Evolutionary conservation across 2,329 filamentous ascomycete genomes (phyloP).

Genomic region (Microdochium bolleyi): DNA sequence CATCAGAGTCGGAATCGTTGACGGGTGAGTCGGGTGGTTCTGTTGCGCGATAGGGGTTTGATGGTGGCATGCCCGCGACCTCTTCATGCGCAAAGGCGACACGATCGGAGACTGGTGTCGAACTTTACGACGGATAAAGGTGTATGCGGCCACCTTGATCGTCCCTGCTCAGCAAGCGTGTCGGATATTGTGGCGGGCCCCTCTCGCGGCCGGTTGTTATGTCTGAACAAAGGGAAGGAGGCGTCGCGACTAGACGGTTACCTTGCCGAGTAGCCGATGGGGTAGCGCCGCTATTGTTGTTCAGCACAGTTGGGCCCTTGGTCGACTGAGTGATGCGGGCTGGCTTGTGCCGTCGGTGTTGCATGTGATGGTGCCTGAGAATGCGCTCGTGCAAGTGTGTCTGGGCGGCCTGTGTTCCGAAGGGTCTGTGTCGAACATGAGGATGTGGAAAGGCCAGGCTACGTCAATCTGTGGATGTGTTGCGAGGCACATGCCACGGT

Average conservation of each 20-base stretch:
- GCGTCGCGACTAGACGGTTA: neutral
- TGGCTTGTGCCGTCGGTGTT: too few species aligned
- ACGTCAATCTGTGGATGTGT: neutral
- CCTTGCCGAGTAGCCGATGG: neutral
- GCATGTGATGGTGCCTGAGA: neutral
- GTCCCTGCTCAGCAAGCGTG: neutral
- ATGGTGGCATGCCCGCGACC: conserved; percentile 48
- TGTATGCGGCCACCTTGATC: neutral
- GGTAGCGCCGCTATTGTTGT: neutral
- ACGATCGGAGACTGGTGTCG: neutral
- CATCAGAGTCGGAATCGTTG: conserved; percentile 70
- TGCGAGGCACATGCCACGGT: neutral
- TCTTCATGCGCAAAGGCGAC: conserved; percentile 18
- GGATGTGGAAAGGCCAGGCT: neutral
- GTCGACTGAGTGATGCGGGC: too few species aligned
- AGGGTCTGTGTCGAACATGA: neutral
- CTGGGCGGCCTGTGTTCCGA: neutral
- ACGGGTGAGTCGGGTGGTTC: conserved; percentile 57
- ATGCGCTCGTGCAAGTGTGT: neutral
- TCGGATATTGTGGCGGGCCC: neutral
- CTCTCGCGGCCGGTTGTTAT: neutral
- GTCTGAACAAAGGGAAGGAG: neutral
- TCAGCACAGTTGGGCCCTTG: neutral
- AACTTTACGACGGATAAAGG: neutral
- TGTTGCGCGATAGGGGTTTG: conserved; percentile 41